Conservation (phyloP, 805 yeast genomes). For the Schizosaccharomyces lindneri region DNA sequence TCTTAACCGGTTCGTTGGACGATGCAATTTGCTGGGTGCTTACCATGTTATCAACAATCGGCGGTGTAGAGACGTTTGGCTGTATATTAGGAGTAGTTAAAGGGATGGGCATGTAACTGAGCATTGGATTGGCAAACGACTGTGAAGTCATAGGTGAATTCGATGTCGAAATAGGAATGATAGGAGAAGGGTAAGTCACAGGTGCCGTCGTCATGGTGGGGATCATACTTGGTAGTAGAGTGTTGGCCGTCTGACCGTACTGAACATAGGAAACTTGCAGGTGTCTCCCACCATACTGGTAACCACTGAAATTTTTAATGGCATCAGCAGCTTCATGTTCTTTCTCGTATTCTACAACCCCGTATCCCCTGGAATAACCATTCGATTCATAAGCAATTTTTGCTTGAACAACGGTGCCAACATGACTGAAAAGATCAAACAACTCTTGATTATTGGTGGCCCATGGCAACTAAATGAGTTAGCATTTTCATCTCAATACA, state of each 20-base stretch:
- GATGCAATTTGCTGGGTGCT: too few species aligned
- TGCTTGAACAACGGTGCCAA: slow-evolving; percentile 52
- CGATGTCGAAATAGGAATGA: neutral
- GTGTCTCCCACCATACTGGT: slow-evolving; percentile 64
- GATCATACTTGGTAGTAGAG: neutral
- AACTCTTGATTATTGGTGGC: slow-evolving; percentile 72
- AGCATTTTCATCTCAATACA: neutral
- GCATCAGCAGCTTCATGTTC: slow-evolving; percentile 50
- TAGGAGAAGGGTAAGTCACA: neutral
- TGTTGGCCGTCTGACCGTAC: slow-evolving; percentile 7
- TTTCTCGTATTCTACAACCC: slow-evolving; percentile 55
- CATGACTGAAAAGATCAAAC: slow-evolving; percentile 59
- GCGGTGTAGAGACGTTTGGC: neutral
- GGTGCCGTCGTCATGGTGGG: neutral
- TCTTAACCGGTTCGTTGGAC: too few species aligned
- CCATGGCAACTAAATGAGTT: slow-evolving; percentile 30
- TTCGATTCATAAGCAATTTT: slow-evolving; percentile 38
- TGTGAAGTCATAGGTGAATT: neutral
- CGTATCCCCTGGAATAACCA: slow-evolving; percentile 58
- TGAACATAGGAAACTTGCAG: slow-evolving; percentile 45
- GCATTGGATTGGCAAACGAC: neutral
- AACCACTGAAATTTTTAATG: slow-evolving; percentile 47
- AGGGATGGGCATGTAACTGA: neutral
- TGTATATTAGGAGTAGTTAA: neutral
- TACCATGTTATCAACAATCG: neutral